phyloP scores from a whole-genome alignment of 2,329 filamentous ascomycete genomes.

The Hypoxylon sp. region DNA sequence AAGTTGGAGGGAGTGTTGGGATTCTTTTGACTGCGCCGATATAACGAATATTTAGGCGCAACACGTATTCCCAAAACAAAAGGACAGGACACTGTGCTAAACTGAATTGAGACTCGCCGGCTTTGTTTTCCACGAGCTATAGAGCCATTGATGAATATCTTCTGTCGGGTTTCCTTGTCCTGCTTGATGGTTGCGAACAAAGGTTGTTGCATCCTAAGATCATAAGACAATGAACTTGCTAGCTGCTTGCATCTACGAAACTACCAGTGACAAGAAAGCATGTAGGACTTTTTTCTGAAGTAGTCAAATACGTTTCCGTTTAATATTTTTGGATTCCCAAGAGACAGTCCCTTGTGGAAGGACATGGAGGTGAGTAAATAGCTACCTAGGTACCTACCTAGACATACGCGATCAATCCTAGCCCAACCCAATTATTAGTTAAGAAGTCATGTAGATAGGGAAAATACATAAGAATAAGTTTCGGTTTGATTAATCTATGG shows the following conservation, averaged over 20 bases:
- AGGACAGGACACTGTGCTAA: not conserved
- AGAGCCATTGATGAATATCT: not conserved
- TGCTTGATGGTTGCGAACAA: constrained; percentile 12
- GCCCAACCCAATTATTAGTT: too few species aligned
- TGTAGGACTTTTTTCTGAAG: too few species aligned
- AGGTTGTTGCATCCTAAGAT: too few species aligned
- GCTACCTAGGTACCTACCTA: too few species aligned
- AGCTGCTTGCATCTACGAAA: constrained; percentile 18
- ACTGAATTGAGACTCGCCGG: constrained; percentile 17
- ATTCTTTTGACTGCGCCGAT: constrained; percentile 15
- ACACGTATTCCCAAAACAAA: constrained; percentile 13
- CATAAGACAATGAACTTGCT: constrained; percentile 1
- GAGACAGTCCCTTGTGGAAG: too few species aligned
- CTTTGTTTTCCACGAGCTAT: constrained; percentile 14
- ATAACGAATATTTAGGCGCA: constrained; percentile 3
- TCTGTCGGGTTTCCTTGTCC: constrained; percentile 4
- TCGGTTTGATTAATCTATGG: too few species aligned
- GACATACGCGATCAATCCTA: too few species aligned
- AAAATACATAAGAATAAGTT: too few species aligned
- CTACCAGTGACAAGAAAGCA: not conserved
- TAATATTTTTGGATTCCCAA: too few species aligned
- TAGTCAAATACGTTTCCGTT: too few species aligned
- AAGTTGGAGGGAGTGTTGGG: not conserved
- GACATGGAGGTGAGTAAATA: too few species aligned
- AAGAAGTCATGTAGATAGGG: too few species aligned